These are phyloP conservation scores for Firmiana major DNA, from an alignment of 345 rosid species.

Conservation along the genomic window DNA sequence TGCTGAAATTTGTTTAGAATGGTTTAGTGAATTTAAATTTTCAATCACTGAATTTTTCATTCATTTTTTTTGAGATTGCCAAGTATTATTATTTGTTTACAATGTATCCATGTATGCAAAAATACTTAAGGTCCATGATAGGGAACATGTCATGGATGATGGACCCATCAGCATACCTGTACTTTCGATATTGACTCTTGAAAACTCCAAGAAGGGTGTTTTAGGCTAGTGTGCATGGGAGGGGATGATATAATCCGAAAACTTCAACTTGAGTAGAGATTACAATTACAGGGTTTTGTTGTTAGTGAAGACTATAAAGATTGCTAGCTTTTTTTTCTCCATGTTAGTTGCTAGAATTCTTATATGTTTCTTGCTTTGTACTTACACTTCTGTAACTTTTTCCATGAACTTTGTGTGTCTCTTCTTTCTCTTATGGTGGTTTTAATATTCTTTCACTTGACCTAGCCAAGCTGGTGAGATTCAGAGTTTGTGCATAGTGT, in stretches of 20 bases:
- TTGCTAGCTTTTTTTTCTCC: background rate
- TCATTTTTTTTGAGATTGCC: background rate
- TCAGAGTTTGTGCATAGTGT: background rate
- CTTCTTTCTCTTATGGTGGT: background rate
- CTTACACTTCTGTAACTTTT: background rate
- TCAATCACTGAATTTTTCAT: background rate
- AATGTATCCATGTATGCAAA: background rate
- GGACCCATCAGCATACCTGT: background rate
- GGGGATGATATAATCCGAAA: background rate
- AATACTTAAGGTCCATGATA: background rate
- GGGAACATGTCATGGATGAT: constrained; percentile 4
- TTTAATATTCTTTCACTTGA: background rate
- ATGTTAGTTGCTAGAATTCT: background rate
- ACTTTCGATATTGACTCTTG: background rate
- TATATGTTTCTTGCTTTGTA: background rate
- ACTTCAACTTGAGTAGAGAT: background rate
- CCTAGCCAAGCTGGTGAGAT: background rate
- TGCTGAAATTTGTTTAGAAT: background rate
- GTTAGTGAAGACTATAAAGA: background rate
- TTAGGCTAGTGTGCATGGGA: background rate
- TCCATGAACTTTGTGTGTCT: background rate
- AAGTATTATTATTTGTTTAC: background rate
- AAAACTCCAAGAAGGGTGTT: background rate
- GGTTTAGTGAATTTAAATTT: background rate
- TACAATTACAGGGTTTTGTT: background rate